Evolutionary conservation across 148 eudicot species (phyloP).

Genomic region (Dianthus caryophyllus): DNA sequence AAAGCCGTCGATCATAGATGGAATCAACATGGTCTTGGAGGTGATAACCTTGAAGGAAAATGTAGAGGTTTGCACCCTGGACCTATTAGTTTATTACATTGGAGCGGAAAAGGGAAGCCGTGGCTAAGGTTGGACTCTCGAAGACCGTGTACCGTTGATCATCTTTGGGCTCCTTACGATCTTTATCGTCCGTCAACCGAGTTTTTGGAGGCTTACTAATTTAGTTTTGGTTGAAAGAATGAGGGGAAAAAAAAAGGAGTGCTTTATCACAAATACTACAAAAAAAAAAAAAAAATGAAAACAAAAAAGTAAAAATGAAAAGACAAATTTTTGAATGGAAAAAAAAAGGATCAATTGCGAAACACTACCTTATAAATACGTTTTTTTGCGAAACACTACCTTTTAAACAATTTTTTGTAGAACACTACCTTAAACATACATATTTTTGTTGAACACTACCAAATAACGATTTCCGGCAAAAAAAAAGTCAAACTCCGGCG

Average conservation of each 20-base stretch:
- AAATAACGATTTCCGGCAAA: no score
- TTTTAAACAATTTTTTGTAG: no score
- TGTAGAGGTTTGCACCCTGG: constrained; percentile 24
- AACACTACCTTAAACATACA: no score
- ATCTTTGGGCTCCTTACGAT: constrained; percentile 24
- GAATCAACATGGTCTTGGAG: constrained; percentile 27
- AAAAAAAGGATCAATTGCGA: background rate
- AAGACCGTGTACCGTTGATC: constrained; percentile 16
- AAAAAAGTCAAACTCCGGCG: no score
- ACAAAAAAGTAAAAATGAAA: background rate
- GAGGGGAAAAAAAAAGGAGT: no score
- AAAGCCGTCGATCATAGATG: constrained; percentile 21
- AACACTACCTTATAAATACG: no score
- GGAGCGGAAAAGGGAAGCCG: constrained; percentile 26
- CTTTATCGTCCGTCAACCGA: constrained; percentile 22
- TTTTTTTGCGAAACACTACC: no score
- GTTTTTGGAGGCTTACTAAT: constrained; percentile 13
- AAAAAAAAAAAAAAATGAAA: no score
- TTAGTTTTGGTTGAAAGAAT: background rate
- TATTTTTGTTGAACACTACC: no score
- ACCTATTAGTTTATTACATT: constrained; percentile 20
- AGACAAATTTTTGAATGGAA: background rate
- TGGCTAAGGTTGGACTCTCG: constrained; percentile 20
- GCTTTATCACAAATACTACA: no score
- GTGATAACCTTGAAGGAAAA: constrained; percentile 20